Evolutionary conservation across 306 rosid genomes (phyloP).

Genomic region (Mimosa pudica): DNA sequence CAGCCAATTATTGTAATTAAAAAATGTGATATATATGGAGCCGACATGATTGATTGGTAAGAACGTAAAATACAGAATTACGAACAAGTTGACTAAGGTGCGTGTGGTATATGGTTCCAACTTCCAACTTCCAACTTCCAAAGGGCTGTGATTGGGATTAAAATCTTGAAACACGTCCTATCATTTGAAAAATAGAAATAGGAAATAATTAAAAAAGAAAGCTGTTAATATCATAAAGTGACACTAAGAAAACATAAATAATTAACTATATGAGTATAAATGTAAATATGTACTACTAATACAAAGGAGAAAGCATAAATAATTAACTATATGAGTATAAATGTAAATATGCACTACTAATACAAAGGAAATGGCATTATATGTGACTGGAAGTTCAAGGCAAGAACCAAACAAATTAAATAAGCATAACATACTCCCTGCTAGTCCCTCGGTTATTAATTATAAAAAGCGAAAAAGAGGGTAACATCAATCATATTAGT

Average conservation of each 20-base stretch:
- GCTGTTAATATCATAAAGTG: neutral
- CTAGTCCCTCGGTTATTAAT: too few relatives aligned
- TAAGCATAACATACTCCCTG: too few relatives aligned
- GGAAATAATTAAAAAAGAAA: too few relatives aligned
- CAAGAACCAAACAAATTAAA: too few relatives aligned
- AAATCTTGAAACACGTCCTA: neutral
- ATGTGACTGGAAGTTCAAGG: neutral
- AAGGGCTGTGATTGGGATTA: conserved; percentile 15
- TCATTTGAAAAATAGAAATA: neutral
- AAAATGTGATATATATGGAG: neutral
- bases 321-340: too few relatives aligned
- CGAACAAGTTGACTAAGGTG: conserved; percentile 10
- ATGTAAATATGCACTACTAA: too few relatives aligned
- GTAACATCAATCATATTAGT: too few relatives aligned
- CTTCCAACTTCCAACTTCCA: neutral
- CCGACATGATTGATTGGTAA: neutral
- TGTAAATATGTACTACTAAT: too few relatives aligned
- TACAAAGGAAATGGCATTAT: neutral
- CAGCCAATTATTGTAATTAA: too few relatives aligned
- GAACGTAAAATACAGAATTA: neutral
- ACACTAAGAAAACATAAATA: neutral
- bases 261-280: too few relatives aligned
- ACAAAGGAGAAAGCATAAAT: neutral
- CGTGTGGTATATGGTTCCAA: neutral
- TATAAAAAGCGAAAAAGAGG: too few relatives aligned